Evolutionary conservation across 1,284 basidiomycete species (phyloP), one percentile per base, ranked within the genome.

Genomic region (Mycena sp.): DNA sequence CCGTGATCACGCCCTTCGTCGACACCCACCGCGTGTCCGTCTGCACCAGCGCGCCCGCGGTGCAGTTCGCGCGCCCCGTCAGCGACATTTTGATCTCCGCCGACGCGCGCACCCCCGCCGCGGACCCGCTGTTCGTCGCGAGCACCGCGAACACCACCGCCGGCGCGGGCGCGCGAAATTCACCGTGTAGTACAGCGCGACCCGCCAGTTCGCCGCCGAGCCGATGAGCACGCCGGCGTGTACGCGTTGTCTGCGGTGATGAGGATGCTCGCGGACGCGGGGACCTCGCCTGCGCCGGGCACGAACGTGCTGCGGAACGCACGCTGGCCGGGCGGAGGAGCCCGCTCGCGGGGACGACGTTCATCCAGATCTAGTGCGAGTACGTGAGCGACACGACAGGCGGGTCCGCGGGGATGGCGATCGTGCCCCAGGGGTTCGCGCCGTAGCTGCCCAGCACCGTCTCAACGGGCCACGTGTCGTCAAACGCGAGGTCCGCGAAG

Each of bases 181-280:
- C 6, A 54, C 29, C 14, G 17, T 41, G n/a, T 44, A 54, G 10
- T 9, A 11, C 51, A 40, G 51, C 51, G 51, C 51, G 17, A 32
- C 11, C 17, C 19, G 25, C n/a, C 7, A 41, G 51, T 23, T 54
- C 11, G 51, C 4, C 23, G 35, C 51, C 6, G 51, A 41, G 4
- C 51, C 51, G 25, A 54, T 28, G 17, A 9, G 19, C 6, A 54
- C 37, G 9, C 51, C 51, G 32, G n/a, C n/a, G n/a, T n/a, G 35
- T 53, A 53, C 41, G 5, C 50, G 21, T 53, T 53, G 50, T 53
- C 50, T 14, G 50, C 35, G n/a, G 50, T 9, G 19, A 53, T 53
- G 50, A 53, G 19, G 10, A 54, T 44, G 12, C 23, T 54, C 4
- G 51, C 51, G 19, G 23, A 11, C 19, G 6, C 4, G 9, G 41